Evolutionary conservation across 208 protist species (phyloP), one percentile per base, ranked within the genome.

Genomic region (Zelonia costaricensis): DNA sequence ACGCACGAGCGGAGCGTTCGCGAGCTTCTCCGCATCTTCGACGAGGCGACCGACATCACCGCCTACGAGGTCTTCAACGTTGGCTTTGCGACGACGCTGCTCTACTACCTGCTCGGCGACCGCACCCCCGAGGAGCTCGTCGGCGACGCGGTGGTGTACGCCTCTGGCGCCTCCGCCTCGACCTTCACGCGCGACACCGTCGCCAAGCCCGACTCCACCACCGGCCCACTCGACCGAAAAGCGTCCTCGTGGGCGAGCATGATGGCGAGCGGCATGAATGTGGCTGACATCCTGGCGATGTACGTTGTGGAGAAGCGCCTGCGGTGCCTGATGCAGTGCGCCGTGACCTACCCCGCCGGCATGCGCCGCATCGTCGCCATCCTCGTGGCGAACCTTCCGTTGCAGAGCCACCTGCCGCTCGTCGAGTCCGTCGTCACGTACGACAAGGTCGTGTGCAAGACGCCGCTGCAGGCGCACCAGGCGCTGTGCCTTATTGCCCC

Each of bases 381-480:
- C 36, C 69, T 93, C 23, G 64, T 80, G 10, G 53, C 74, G 1
- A 79, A 76, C 35, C 73, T 96, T 4, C 48, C 77, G 8, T 61
- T 88, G 30, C 61, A 84, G 35, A 73, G 45, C 27, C 51, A 76
- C 35, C 80, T 93, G 22, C 82, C 86, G 0, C 55, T 92, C 27
- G 87, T 96, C 9, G 84, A 96, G 74, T 92, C 84, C 1, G 40
- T 93, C 28, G 72, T 90, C 18, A 77, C 76, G 1, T 55, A 64
- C 18, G 69, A 71, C 16, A 67, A 70, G 45, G 85, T 91, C 10
- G 56, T 65, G 8, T 91, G 84, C 58, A 74, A 79, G 43, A 68
- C 71, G 1, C 84, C 85, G 27, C 51, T 78, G 8, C 76, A 88
- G 49, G 86, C 78, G 8, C 70, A 83, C 18, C 48, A 78, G n/a